phyloP scores from a whole-genome alignment of 2,329 filamentous ascomycete species.

The Alternaria panax region DNA sequence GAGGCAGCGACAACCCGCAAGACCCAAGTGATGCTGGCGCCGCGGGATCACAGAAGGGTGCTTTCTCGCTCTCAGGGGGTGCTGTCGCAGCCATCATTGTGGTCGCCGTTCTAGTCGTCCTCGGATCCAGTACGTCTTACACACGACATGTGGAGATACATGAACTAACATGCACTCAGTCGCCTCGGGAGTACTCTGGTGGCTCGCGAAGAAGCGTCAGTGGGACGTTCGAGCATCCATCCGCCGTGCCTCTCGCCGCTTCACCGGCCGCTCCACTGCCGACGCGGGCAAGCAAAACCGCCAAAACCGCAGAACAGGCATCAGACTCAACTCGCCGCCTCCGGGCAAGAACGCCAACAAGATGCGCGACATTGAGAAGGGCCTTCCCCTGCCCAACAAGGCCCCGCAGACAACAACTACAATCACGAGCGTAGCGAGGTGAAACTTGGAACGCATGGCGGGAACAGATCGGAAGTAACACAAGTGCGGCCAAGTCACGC shows the following conservation, averaged over 20 bases:
- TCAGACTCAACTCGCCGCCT: constrained; percentile 47
- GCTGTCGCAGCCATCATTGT: constrained; percentile 78
- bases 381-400: constrained; percentile 31
- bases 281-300: constrained; percentile 38
- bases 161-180: constrained; percentile 55
- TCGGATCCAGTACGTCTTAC: constrained; percentile 67
- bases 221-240: constrained; percentile 80
- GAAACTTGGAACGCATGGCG: not conserved
- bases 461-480: not conserved
- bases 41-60: constrained; percentile 66
- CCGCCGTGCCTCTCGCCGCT: constrained; percentile 65
- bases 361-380: constrained; percentile 46
- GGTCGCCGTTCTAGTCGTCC: constrained; percentile 68
- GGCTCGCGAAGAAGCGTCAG: constrained; percentile 82
- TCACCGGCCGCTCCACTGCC: constrained; percentile 51
- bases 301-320: constrained; percentile 45
- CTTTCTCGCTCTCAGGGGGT: constrained; percentile 70
- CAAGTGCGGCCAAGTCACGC: not conserved
- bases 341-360: constrained; percentile 30
- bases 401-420: constrained; percentile 42
- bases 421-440: constrained; percentile 41
- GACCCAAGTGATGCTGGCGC: constrained; percentile 64
- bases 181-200: constrained; percentile 73
- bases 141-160: not conserved
- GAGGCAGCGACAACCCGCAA: constrained; percentile 46